Conservation (phyloP, 2,329 filamentous ascomycete genomes). For the Aspergillus candidus region DNA sequence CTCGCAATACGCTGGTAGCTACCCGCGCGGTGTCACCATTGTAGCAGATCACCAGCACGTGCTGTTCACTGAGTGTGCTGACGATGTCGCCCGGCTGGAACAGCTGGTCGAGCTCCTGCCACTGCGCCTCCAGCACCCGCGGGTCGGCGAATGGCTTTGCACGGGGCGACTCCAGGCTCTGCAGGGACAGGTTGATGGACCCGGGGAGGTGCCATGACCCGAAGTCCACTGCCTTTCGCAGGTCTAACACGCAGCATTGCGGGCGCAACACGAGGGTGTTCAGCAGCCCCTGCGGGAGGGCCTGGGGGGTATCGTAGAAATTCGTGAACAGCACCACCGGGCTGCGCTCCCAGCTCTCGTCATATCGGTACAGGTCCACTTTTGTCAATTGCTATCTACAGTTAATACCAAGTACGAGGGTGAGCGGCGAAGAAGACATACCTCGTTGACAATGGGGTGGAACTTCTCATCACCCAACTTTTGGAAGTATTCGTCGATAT, state of each 20-base stretch:
- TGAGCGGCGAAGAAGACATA: slow-evolving; percentile 15
- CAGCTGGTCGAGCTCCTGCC: slow-evolving; percentile 42
- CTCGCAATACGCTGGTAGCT: slow-evolving; percentile 49
- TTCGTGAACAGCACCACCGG: slow-evolving; percentile 36
- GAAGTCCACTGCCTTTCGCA: slow-evolving; percentile 42
- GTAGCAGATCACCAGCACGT: slow-evolving; percentile 48
- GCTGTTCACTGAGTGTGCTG: slow-evolving; percentile 23
- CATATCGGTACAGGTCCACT: slow-evolving; percentile 51
- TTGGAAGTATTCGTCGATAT: slow-evolving; percentile 55
- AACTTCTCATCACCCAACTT: slow-evolving; percentile 48
- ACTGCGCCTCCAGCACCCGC: slow-evolving; percentile 40
- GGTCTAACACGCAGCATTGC: slow-evolving; percentile 39
- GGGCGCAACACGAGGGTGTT: slow-evolving; percentile 21
- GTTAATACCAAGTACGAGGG: slow-evolving; percentile 4
- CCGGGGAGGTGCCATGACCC: slow-evolving; percentile 39
- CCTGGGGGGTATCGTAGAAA: slow-evolving; percentile 28
- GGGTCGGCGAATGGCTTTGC: slow-evolving; percentile 46
- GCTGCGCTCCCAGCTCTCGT: slow-evolving; percentile 50
- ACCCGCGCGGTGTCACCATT: slow-evolving; percentile 51
- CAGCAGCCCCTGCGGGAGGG: slow-evolving; percentile 16
- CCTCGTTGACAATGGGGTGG: slow-evolving; percentile 45
- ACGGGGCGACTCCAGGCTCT: slow-evolving; percentile 25
- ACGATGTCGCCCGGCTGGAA: slow-evolving; percentile 30
- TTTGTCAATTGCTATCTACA: slow-evolving; percentile 38
- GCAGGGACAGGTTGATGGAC: slow-evolving; percentile 43